Evolutionary conservation across 2,329 filamentous ascomycete genomes (phyloP), one percentile per base, ranked within the genome.

Genomic region (Leptodontidium sp.): DNA sequence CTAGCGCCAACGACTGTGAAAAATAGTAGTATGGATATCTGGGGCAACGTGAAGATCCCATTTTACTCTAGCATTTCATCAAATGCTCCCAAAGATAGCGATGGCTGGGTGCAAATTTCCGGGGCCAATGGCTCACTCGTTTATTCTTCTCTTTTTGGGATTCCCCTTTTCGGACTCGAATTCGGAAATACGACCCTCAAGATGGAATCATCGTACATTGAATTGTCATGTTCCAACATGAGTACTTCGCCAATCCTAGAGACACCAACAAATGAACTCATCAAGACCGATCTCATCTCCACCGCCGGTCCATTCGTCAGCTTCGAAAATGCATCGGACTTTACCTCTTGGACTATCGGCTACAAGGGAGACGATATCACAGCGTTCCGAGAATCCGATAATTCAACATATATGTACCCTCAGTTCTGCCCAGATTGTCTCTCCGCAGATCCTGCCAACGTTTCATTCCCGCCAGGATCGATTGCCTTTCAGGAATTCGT

Each of bases 41-140:
- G 75, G 75, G 75, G 75, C 1, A 78, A 78, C 59, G 70, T 76
- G 52, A 76, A 75, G 59, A 73, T 78, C 5, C 77, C 76, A 1
- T 73, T 66, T 9, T 69, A 71, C 29, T 71, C 72, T 8, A 70
- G 68, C n/a, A 32, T 75, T 32, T 38, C 59, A 7, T 53, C 65
- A 21, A 65, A 43, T 21, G 26, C 40, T 21, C 61, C 64, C 6
- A 67, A 32, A 55, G 69, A 72, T 58, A 52, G 21, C 15, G 50
- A 72, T 55, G 71, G 70, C 9, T 75, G 74, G 74, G 63, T 69
- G 38, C 61, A 69, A 43, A 40, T 71, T 21, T 55, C 64, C 15
- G 21, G 29, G n/a, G 68, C 50, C 21, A 71, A 70, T 43, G 64
- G 58, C 15, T 68, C 64, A 17, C 52, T 70, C 8, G 55, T 61